Evolutionary conservation across 129 eudicot genomes (phyloP).

Genomic region (Sambucus nigra): DNA sequence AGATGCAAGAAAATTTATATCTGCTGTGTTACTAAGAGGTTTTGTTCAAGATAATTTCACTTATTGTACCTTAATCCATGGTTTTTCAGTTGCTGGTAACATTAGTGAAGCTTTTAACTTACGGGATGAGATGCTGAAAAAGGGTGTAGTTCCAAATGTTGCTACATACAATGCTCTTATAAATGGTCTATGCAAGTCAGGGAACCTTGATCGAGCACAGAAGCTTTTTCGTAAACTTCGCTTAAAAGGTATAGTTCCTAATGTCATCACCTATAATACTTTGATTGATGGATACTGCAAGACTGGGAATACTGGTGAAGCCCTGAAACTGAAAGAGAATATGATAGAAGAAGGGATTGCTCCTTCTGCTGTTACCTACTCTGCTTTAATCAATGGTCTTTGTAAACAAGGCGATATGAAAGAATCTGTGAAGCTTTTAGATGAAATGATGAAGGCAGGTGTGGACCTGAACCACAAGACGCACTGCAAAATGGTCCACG

Average conservation of each 20-base stretch:
- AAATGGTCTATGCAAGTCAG: conserved; percentile 66
- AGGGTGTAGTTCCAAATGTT: conserved; percentile 61
- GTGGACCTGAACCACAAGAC: conserved; percentile 8
- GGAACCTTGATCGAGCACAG: conserved; percentile 60
- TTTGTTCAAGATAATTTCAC: conserved; percentile 70
- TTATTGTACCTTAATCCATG: conserved; percentile 63
- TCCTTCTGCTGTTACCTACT: conserved; percentile 37
- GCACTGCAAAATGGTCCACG: conserved; percentile 14
- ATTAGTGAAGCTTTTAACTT: conserved; percentile 63
- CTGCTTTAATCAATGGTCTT: conserved; percentile 30
- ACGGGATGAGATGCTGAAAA: conserved; percentile 67
- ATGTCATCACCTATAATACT: conserved; percentile 55
- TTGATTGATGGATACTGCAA: conserved; percentile 48
- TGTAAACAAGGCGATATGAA: conserved; percentile 24
- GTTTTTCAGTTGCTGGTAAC: conserved; percentile 45
- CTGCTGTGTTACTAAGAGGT: conserved; percentile 42
- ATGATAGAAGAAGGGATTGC: conserved; percentile 51
- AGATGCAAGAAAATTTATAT: conserved; percentile 40
- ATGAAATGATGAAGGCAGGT: conserved; percentile 17
- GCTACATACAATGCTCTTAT: conserved; percentile 62
- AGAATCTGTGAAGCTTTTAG: conserved; percentile 35
- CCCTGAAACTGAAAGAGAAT: conserved; percentile 43
- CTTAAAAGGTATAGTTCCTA: conserved; percentile 54
- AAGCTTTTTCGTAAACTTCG: conserved; percentile 59
- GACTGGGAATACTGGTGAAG: conserved; percentile 35